A percentile compares a stretch with the other conserved stretches of the same genome.
Conservation (phyloP, 495 filamentous ascomycete genomes). For the Daldinia caldariorum region DNA sequence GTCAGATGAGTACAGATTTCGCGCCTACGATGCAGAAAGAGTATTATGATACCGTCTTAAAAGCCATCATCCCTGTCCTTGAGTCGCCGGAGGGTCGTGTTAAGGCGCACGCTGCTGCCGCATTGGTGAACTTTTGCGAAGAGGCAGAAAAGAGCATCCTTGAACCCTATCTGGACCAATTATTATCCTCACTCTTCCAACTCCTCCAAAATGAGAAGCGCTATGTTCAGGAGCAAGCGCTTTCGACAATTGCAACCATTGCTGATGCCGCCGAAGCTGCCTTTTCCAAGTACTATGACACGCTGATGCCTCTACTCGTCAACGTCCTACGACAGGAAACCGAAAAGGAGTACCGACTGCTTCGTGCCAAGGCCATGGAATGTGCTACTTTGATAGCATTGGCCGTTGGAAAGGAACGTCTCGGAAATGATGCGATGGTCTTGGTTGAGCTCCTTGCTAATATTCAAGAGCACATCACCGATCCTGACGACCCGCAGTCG, state of each 20-base stretch:
- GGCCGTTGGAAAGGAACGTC: constrained; percentile 91
- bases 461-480: constrained; percentile 87
- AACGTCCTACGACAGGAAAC: constrained; percentile 87
- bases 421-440: constrained; percentile 84
- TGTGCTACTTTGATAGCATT: constrained; percentile 97
- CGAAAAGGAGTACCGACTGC: constrained; percentile 88
- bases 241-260: constrained; percentile 98
- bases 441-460: constrained; percentile 85
- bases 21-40: constrained; percentile 98
- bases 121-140: constrained; percentile 98
- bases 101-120: constrained; percentile 95
- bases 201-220: constrained; percentile 89
- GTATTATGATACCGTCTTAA: constrained; percentile 84
- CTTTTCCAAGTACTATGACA: constrained; percentile 95
- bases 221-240: constrained; percentile 96
- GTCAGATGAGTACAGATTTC: constrained; percentile 99
- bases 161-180: constrained; percentile 91
- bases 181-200: constrained; percentile 81
- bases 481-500: constrained; percentile 94
- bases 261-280: constrained; percentile 96
- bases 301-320: constrained; percentile 93
- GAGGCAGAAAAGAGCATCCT: constrained; percentile 93
- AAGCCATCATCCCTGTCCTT: constrained; percentile 91
- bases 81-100: constrained; percentile 91
- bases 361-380: constrained; percentile 99